Base-by-base conservation (phyloP, 177 flowering plant species). In the Vitis hybrid region DNA sequence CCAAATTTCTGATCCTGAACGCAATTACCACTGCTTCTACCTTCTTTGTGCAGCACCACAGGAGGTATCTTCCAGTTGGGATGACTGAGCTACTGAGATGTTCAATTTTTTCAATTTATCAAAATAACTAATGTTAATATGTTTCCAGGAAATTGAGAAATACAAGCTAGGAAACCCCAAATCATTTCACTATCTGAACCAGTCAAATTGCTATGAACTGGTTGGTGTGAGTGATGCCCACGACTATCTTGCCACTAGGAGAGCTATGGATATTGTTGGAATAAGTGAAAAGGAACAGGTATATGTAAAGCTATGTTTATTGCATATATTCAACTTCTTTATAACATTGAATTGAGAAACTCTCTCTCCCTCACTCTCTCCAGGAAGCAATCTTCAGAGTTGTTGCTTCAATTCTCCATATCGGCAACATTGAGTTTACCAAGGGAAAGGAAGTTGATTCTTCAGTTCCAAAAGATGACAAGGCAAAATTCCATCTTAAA, bases 241-340 rank as follows among this genome's bases (percentile, higher is more conserved):
- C 67, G 90, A 87, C 12, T 87, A 87, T 74, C 88, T 87, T 60
- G 87, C 84, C 70, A 87, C 88, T 5, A 77, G 88, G 60, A 77
- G 88, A 74, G 90, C 88, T 34, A 87, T 87, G 90, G 88, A 87
- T 72, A 69, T 87, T 64, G 90, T 87, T 72, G 90, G 90, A 63
- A 83, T 87, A 17, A 81, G 87, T 71, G 80, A 77, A 64, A 74
- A 80, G 64, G 87, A 87, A 45, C 88, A 87, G 88, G 88, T 85
- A 61, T 52, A 64, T 23, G 14, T 6, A 18, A 32, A 30, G 54
- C 39, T 13, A 11, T 12, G 14, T 34, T 57, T 13, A 69, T 9
- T 49, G 11, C 32, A 51, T 56, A 11, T 6, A 64, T 56, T 21
- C 30, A 50, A 30, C 56, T 70, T 52, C n/a, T 54, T 61, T 15